Evolutionary conservation across 805 yeast genomes (phyloP).

Genomic region (Maudiozyma barnettii): DNA sequence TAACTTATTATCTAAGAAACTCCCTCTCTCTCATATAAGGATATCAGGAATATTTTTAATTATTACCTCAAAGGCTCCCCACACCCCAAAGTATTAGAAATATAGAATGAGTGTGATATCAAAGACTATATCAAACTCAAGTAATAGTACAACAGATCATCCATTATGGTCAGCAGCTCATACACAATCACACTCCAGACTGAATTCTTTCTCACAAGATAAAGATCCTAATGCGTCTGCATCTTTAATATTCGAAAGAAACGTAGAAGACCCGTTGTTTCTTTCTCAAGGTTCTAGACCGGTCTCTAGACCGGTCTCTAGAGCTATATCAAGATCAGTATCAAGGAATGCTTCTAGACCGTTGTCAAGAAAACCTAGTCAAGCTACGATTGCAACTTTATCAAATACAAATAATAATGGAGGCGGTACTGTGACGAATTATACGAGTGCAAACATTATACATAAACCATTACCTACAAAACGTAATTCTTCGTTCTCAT

Average conservation of each 20-base stretch:
- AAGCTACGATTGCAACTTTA: not conserved
- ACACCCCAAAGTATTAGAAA: too few relatives aligned
- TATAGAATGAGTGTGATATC: not conserved
- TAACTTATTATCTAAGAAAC: too few relatives aligned
- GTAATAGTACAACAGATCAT: not conserved
- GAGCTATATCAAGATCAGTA: not conserved
- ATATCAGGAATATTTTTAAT: too few relatives aligned
- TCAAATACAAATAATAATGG: not conserved
- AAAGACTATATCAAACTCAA: not conserved
- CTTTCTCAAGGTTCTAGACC: not conserved
- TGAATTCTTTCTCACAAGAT: not conserved
- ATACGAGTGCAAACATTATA: not conserved
- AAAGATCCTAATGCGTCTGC: not conserved
- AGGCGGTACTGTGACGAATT: not conserved
- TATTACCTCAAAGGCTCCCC: too few relatives aligned
- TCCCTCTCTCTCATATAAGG: too few relatives aligned
- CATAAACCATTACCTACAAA: not conserved
- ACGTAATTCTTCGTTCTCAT: not conserved
- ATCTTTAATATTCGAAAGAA: slow-evolving; percentile 47
- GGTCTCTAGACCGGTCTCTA: not conserved
- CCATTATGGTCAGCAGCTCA: not conserved
- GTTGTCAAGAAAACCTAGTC: not conserved
- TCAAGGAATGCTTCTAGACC: slow-evolving; percentile 1
- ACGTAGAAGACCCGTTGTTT: slow-evolving; percentile 49
- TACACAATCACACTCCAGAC: not conserved